phyloP scores from a whole-genome alignment of 257 asterid species.

The Solanum phureja region DNA sequence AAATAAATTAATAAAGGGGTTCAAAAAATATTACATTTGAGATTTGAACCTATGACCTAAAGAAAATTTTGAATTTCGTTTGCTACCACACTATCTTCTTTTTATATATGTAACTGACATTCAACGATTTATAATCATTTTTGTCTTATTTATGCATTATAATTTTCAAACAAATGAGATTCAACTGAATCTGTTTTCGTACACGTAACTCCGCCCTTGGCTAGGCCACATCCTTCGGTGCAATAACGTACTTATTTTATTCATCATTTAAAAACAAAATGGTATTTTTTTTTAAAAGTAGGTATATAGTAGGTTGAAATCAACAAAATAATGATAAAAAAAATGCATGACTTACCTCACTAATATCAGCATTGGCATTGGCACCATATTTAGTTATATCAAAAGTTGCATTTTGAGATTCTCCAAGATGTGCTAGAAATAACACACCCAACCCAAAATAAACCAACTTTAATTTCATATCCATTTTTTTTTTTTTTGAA shows the following conservation, averaged over 20 bases:
- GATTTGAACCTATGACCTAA: not conserved
- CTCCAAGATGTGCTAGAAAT: not conserved
- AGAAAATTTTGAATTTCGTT: not conserved
- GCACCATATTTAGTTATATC: conserved; percentile 6
- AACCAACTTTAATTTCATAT: not conserved
- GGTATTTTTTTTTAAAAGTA: not conserved
- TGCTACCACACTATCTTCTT: not conserved
- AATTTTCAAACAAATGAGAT: not conserved
- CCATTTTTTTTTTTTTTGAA: not conserved
- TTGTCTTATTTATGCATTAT: not conserved
- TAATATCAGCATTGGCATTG: not conserved
- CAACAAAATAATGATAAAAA: not conserved
- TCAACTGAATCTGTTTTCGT: not conserved
- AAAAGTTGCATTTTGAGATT: not conserved
- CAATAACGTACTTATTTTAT: not conserved
- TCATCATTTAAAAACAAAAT: not conserved
- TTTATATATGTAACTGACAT: not conserved
- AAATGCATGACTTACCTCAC: not conserved
- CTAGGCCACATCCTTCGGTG: not conserved
- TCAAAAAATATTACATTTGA: not conserved
- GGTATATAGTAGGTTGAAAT: not conserved
- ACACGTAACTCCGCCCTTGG: not conserved
- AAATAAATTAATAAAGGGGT: not conserved
- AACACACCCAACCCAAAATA: not conserved
- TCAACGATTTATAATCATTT: not conserved